A percentile compares a stretch with the other conserved stretches of the same genome.
phyloP scores from a whole-genome alignment of 495 filamentous ascomycete species.

The Zalerion maritima region DNA sequence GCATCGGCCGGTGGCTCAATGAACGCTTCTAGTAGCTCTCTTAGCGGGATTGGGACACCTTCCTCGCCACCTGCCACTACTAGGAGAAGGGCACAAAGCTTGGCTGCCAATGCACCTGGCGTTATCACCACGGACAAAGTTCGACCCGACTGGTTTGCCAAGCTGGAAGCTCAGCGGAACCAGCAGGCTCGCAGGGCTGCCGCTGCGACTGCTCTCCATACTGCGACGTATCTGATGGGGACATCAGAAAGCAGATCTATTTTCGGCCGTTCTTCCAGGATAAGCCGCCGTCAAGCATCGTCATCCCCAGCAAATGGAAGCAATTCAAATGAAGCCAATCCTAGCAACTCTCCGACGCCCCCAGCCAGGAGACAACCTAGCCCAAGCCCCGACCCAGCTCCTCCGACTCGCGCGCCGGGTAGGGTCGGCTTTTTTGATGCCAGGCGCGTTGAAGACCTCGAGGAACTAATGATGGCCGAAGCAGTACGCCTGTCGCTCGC shows the following conservation, averaged over 20 bases:
- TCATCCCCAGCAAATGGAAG: slow-evolving; percentile 11
- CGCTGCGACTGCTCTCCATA: slow-evolving; percentile 86
- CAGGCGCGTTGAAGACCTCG: slow-evolving; percentile 68
- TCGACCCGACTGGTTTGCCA: slow-evolving; percentile 87
- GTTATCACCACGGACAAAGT: slow-evolving; percentile 88
- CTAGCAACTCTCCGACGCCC: too few relatives aligned
- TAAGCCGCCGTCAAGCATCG: slow-evolving; percentile 34
- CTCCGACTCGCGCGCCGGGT: slow-evolving; percentile 13
- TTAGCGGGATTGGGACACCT: slow-evolving; percentile 29
- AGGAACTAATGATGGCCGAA: slow-evolving; percentile 98
- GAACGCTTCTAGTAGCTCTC: slow-evolving; percentile 43
- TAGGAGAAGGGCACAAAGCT: slow-evolving; percentile 57
- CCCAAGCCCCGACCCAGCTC: slow-evolving; percentile 14
- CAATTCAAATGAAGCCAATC: too few relatives aligned
- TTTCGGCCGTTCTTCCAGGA: slow-evolving; percentile 26
- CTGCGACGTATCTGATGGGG: slow-evolving; percentile 85
- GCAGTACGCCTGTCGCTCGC: slow-evolving; percentile 80
- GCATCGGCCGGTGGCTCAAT: slow-evolving; percentile 20
- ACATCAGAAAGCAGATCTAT: slow-evolving; percentile 31
- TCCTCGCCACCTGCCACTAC: slow-evolving; percentile 19
- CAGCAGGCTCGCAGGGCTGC: slow-evolving; percentile 78
- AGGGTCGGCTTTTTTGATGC: slow-evolving; percentile 16
- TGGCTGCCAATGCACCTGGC: slow-evolving; percentile 62
- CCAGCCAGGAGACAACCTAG: too few relatives aligned
- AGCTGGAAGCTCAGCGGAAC: slow-evolving; percentile 68